Conservation (phyloP, 257 asterid species). For the Fraxinus excelsior region DNA sequence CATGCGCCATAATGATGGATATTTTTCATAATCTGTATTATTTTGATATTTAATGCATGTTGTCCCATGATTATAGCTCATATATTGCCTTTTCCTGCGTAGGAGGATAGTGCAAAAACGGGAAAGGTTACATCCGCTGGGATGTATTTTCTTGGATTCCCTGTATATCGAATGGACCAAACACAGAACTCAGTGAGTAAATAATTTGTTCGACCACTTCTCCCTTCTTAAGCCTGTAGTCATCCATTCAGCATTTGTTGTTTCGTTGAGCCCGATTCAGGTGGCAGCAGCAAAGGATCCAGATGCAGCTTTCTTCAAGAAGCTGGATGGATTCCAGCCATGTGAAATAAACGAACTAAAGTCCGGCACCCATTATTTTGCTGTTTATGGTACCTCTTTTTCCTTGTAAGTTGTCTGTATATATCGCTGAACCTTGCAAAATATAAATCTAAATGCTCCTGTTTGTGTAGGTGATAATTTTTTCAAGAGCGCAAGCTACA, state of each 20-base stretch:
- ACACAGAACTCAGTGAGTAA: conserved; percentile 64
- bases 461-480: conserved; percentile 82
- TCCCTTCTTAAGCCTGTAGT: conserved; percentile 8
- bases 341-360: conserved; percentile 19
- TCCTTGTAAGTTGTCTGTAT: conserved; percentile 25
- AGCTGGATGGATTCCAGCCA: conserved; percentile 16
- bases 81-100: conserved; percentile 10
- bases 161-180: conserved; percentile 88
- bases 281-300: conserved; percentile 63
- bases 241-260: conserved; percentile 14
- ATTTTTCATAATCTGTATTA: neutral
- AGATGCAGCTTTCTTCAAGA: conserved; percentile 22
- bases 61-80: neutral
- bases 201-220: conserved; percentile 13
- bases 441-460: conserved; percentile 18
- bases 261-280: conserved; percentile 36
- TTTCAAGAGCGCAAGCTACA: conserved; percentile 82
- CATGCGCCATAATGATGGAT: conserved; percentile 8
- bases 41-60: neutral
- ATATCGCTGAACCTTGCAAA: conserved; percentile 4
- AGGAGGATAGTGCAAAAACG: conserved; percentile 92
- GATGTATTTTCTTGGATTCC: conserved; percentile 89
- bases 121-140: conserved; percentile 87
- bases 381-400: conserved; percentile 23
- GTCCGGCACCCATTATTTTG: conserved; percentile 9